Conservation (phyloP, 176 grass and related monocot genomes). For the Themeda triandra region DNA sequence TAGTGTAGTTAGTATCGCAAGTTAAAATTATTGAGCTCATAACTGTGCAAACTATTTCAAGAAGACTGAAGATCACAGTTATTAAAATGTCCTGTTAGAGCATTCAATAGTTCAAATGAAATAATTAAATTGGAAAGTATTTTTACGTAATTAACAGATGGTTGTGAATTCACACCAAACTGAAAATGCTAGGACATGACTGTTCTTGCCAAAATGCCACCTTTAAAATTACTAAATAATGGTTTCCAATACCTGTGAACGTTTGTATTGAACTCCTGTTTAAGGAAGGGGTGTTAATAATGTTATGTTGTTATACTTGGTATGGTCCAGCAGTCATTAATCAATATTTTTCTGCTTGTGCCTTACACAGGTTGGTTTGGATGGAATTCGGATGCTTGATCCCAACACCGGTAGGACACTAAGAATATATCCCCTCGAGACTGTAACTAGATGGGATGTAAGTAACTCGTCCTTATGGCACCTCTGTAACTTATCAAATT, state of each 20-base stretch:
- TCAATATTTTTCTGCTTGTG: neutral
- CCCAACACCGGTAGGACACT: slow-evolving; percentile 78
- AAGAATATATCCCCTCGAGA: slow-evolving; percentile 92
- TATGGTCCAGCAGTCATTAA: neutral
- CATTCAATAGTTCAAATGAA: neutral
- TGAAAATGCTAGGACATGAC: neutral
- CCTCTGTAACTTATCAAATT: neutral
- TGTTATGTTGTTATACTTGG: neutral
- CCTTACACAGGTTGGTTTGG: slow-evolving; percentile 74
- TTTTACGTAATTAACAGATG: neutral
- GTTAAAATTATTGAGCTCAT: neutral
- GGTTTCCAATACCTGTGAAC: neutral
- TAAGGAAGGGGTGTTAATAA: neutral
- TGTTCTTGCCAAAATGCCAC: neutral
- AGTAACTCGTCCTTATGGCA: slow-evolving; percentile 17
- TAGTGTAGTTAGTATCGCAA: neutral
- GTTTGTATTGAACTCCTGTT: neutral
- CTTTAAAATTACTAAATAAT: neutral
- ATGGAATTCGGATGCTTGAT: slow-evolving; percentile 99
- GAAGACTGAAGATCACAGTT: neutral
- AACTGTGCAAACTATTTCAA: neutral
- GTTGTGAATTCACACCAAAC: neutral
- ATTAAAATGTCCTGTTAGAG: neutral
- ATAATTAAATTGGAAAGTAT: neutral
- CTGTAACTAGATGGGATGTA: slow-evolving; percentile 95